Evolutionary conservation across 345 rosid genomes (phyloP).

Genomic region (Tarenaya hassleriana): DNA sequence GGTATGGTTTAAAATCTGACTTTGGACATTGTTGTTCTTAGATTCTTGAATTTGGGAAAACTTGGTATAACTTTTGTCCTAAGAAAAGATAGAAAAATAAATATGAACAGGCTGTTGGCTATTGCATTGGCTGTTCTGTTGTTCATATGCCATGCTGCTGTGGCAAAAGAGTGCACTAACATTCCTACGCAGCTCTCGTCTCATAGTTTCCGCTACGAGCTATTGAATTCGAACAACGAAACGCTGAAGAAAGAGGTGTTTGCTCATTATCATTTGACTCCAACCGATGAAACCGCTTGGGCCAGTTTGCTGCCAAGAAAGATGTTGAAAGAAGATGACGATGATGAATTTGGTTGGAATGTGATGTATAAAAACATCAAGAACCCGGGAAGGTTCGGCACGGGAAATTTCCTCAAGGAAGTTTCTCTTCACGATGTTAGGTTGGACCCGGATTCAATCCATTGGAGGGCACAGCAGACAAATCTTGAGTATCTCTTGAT

Average conservation of each 20-base stretch:
- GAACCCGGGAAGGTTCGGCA: conserved; percentile 32
- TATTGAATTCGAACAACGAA: conserved; percentile 54
- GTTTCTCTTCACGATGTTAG: conserved; percentile 77
- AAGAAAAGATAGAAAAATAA: conserved; percentile 14
- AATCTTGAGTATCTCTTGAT: conserved; percentile 77
- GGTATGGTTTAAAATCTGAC: not conserved
- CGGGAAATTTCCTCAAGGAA: conserved; percentile 55
- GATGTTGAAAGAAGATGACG: conserved; percentile 54
- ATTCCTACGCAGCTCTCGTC: conserved; percentile 56
- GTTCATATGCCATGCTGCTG: conserved; percentile 23
- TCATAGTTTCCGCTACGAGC: conserved; percentile 60
- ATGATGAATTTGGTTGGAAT: conserved; percentile 62
- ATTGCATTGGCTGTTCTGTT: conserved; percentile 18
- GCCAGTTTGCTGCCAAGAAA: conserved; percentile 67
- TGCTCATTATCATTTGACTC: conserved; percentile 73
- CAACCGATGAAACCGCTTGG: conserved; percentile 84
- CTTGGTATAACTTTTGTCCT: not conserved
- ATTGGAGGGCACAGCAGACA: conserved; percentile 78
- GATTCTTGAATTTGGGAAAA: not conserved
- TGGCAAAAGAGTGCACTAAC: conserved; percentile 87
- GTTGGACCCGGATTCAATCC: conserved; percentile 51
- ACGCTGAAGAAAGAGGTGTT: conserved; percentile 61
- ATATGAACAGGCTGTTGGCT: conserved; percentile 20
- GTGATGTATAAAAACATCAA: conserved; percentile 66
- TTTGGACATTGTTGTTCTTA: not conserved